Evolutionary conservation across 306 rosid species (phyloP).

Genomic region (Mucuna pruriens): DNA sequence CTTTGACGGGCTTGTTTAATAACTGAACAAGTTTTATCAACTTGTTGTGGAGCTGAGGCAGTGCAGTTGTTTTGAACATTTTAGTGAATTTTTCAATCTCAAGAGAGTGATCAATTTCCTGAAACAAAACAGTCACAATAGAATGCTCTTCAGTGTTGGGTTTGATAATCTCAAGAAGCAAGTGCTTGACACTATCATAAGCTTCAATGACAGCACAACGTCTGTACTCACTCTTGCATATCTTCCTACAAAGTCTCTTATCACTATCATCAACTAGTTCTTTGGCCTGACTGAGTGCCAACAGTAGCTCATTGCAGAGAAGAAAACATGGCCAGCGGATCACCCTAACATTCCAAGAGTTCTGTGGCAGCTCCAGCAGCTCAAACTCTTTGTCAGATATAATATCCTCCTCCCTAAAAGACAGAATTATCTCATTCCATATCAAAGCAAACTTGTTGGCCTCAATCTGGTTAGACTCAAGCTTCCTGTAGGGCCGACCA

Average conservation of each 20-base stretch:
- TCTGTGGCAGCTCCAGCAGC: slow-evolving; percentile 84
- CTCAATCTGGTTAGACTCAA: slow-evolving; percentile 86
- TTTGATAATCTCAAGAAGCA: slow-evolving; percentile 70
- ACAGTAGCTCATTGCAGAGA: slow-evolving; percentile 90
- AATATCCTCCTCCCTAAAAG: slow-evolving; percentile 96
- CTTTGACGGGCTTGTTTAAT: slow-evolving; percentile 66
- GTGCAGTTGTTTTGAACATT: slow-evolving; percentile 74
- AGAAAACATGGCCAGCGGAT: slow-evolving; percentile 97
- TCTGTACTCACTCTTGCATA: slow-evolving; percentile 90
- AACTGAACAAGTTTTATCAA: slow-evolving; percentile 77
- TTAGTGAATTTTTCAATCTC: slow-evolving; percentile 79
- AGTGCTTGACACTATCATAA: slow-evolving; percentile 75
- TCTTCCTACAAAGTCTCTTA: slow-evolving; percentile 78
- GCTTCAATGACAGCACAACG: slow-evolving; percentile 93
- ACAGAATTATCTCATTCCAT: slow-evolving; percentile 91
- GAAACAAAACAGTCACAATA: slow-evolving; percentile 77
- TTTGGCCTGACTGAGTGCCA: slow-evolving; percentile 96
- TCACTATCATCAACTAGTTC: slow-evolving; percentile 82
- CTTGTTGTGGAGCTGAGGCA: slow-evolving; percentile 80
- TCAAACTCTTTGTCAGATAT: slow-evolving; percentile 87
- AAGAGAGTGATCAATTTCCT: slow-evolving; percentile 88
- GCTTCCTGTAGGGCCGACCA: slow-evolving; percentile 89
- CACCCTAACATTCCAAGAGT: slow-evolving; percentile 91
- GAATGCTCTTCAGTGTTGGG: slow-evolving; percentile 81
- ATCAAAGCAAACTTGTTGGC: slow-evolving; percentile 91